Base-by-base conservation (phyloP, 2,329 filamentous ascomycete genomes). In the Xylariales sp. region DNA sequence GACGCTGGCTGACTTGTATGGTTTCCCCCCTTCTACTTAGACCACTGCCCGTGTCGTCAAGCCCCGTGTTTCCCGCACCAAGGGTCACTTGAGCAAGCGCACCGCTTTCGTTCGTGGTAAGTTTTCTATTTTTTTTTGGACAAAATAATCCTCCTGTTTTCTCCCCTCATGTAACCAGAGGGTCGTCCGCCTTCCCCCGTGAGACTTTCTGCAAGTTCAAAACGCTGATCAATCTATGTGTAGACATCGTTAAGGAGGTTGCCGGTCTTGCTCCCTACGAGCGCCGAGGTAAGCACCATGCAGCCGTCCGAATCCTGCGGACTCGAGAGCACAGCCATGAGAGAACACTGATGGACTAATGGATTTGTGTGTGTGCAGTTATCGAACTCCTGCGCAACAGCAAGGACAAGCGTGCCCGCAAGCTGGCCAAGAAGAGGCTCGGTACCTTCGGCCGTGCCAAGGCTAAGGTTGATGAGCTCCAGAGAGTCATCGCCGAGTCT, bases 351-450 rank as follows among this genome's bases (percentile, higher is more conserved):
- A n/a, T n/a, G n/a, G n/a, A n/a, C n/a, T n/a, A n/a, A n/a, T n/a
- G n/a, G n/a, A n/a, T n/a, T n/a, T n/a, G n/a, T n/a, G n/a, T n/a
- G n/a, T n/a, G n/a, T n/a, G n/a, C n/a, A n/a, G 88, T 98, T 59
- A 95, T 98, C 67, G 93, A 98, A 82, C 78, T 98, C 67, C 85
- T 98, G 73, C 88, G 93, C 63, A 98, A 98, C 86, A 85, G 81
- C 78, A 94, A 95, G 79, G 93, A 98, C 76, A 97, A 97, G 88
- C 88, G 91, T 73, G 91, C 91, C 63, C 83, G 91, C 60, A 96
- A 96, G 85, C 87, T 96, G 64, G 91, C 91, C 63, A 97, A 97
- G 90, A 96, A 95, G 87, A 84, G 91, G 85, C 90, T 98, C 78
- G 93, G 93, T 69, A 97, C 93, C 60, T 97, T 97, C 73, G 87